Percentiles rank a stretch among this genome's conserved stretches.
phyloP scores from a whole-genome alignment of 306 rosid genomes.

The Cucumis melo region DNA sequence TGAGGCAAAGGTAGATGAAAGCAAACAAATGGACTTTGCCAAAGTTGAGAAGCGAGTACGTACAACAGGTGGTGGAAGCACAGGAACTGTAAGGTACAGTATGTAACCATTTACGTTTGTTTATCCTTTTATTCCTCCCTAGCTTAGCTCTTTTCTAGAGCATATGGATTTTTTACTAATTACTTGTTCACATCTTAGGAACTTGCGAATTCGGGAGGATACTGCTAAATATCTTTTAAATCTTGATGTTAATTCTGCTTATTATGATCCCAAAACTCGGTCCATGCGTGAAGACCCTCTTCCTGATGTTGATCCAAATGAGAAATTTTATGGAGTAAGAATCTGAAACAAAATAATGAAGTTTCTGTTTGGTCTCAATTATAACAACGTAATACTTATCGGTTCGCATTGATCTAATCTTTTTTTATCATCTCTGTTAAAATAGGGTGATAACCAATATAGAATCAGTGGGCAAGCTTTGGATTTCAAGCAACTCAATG shows the following conservation, averaged over 20 bases:
- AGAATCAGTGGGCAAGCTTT: constrained; percentile 43
- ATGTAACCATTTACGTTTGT: background rate
- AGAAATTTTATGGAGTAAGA: constrained; percentile 46
- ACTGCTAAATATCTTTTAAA: constrained; percentile 43
- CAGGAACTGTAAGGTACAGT: constrained; percentile 47
- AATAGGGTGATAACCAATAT: constrained; percentile 40
- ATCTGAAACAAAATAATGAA: background rate
- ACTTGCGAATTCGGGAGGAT: constrained; percentile 43
- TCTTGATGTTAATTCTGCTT: constrained; percentile 38
- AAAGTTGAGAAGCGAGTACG: constrained; percentile 60
- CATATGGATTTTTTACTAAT: background rate
- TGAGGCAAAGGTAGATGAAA: constrained; percentile 62
- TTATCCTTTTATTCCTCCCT: background rate
- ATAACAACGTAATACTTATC: background rate
- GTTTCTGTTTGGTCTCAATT: background rate
- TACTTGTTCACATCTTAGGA: constrained; percentile 16
- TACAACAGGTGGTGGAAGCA: constrained; percentile 57
- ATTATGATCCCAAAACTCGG: constrained; percentile 44
- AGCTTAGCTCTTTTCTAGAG: background rate
- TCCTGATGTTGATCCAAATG: constrained; percentile 55
- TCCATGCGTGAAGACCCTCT: constrained; percentile 62
- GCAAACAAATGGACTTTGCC: constrained; percentile 52
- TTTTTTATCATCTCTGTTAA: background rate
- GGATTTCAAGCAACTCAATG: constrained; percentile 43
- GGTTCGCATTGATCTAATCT: background rate